Base-by-base conservation (phyloP, 164 flowering plant species). In the Sedum album region DNA sequence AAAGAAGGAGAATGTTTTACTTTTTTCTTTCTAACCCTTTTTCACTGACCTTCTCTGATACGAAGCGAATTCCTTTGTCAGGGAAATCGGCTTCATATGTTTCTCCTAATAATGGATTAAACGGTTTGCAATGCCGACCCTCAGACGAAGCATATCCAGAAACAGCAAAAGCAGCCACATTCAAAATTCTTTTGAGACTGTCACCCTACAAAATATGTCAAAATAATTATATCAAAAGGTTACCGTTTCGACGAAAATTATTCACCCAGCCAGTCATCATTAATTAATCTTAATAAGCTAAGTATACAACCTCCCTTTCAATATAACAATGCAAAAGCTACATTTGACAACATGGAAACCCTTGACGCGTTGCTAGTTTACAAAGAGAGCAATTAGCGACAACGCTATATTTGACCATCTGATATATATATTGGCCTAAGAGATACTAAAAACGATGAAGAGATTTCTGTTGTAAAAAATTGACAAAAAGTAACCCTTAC, bases 81-180 rank as follows among this genome's bases (percentile, higher is more conserved):
- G 98, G 98, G 75, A 73, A 93, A 69, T 93, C 94, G 65, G 98
- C 98, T 75, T 93, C 98, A 80, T 89, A 93, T 60, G 98, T 93
- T 82, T 93, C 98, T 67, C 98, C 98, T 44, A 93, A 72, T 77
- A 93, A 78, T 51, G 98, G 98, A 82, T 93, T 93, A 77, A 93
- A 93, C 20, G 98, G 98, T 80, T 93, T 93, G 69, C 98, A 89
- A 67, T 83, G 87, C 10, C 98, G 86, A 35, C 97, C 97, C 71
- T 88, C 93, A 31, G 97, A 79, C 8, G 97, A 93, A 53, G 98
- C 89, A 86, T 93, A 93, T 42, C 90, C 98, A 72, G 98, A 93
- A 63, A 88, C 90, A 11, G 98, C 98, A 81, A 93, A 93, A 65
- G 98, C 96, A 77, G 97, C 98, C 68, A 93, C 96, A 74, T 88